A percentile compares a stretch with the other conserved stretches of the same genome.
These are phyloP conservation scores for Dictyophora rubrovolvata DNA, from an alignment of 768 basidiomycete genomes.

Conservation along the genomic window DNA sequence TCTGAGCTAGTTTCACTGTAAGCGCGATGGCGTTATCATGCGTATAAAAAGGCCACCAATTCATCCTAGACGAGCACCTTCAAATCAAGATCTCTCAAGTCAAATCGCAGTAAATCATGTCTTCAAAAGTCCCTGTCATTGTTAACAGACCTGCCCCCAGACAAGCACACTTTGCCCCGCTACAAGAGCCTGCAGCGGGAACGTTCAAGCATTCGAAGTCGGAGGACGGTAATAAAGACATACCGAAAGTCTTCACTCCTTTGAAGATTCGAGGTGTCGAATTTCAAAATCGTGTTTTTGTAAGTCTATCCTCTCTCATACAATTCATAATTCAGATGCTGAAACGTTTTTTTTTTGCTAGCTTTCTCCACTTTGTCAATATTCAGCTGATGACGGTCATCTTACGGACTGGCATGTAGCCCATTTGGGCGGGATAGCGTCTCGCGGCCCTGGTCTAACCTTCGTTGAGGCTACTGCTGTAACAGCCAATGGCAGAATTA, in stretches of 20 bases:
- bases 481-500: constrained; percentile 51
- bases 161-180: constrained; percentile 37
- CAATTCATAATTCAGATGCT: not conserved
- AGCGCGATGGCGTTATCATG: too few relatives aligned
- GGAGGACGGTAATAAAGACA: constrained; percentile 20
- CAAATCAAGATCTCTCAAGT: not conserved
- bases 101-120: not conserved
- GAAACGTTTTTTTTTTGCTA: not conserved
- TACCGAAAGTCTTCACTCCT: constrained; percentile 38
- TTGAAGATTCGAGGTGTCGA: constrained; percentile 42
- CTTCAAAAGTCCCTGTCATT: not conserved
- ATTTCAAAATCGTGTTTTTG: constrained; percentile 47
- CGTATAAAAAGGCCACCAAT: too few relatives aligned
- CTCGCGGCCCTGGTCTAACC: constrained; percentile 45
- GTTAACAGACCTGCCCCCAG: constrained; percentile 32
- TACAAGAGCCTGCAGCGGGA: constrained; percentile 34
- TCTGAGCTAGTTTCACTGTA: too few relatives aligned
- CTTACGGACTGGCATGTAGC: constrained; percentile 48
- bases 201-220: constrained; percentile 33
- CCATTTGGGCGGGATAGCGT: constrained; percentile 44
- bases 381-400: constrained; percentile 45
- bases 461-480: constrained; percentile 61
- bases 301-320: not conserved
- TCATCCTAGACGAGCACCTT: too few relatives aligned
- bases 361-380: constrained; percentile 50